These are phyloP conservation scores for Phytopythium helicoides DNA, from an alignment of 352 stramenopile genomes.

Conservation along the genomic window DNA sequence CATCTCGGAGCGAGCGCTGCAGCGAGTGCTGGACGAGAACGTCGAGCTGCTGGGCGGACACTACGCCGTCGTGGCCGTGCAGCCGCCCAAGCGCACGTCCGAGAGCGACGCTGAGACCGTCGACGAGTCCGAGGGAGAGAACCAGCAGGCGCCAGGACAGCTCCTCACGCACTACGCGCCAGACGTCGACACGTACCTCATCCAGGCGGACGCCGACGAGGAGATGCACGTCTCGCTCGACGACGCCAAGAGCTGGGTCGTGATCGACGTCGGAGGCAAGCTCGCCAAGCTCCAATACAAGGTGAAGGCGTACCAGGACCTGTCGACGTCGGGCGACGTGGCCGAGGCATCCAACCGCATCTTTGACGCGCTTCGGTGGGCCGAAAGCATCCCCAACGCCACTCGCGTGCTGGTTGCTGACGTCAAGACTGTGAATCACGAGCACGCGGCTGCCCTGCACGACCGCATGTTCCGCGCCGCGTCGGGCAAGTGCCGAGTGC, in stretches of 20 bases:
- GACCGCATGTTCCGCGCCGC: constrained; percentile 83
- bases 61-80: constrained; percentile 67
- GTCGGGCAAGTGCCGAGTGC: constrained; percentile 61
- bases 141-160: constrained; percentile 93
- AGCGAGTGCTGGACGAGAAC: constrained; percentile 53
- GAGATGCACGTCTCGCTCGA: constrained; percentile 27
- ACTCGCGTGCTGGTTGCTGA: constrained; percentile 70
- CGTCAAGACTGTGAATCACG: constrained; percentile 46
- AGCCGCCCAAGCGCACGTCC: constrained; percentile 12
- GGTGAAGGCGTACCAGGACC: constrained; percentile 73
- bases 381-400: constrained; percentile 69
- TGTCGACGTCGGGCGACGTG: constrained; percentile 69
- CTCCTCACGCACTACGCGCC: constrained; percentile 98
- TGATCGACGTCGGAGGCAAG: constrained; percentile 80
- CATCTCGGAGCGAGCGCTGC: constrained; percentile 71
- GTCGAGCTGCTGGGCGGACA: constrained; percentile 25
- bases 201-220: constrained; percentile 39
- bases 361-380: constrained; percentile 84
- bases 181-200: constrained; percentile 90
- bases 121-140: constrained; percentile 64
- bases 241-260: constrained; percentile 54
- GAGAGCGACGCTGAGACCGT: constrained; percentile 1
- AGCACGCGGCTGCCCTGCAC: constrained; percentile 74
- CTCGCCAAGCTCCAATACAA: constrained; percentile 40
- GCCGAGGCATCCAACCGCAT: constrained; percentile 70